phyloP scores from a whole-genome alignment of 225 moss, liverwort and hornwort species.

The Antitrichia curtipendula region DNA sequence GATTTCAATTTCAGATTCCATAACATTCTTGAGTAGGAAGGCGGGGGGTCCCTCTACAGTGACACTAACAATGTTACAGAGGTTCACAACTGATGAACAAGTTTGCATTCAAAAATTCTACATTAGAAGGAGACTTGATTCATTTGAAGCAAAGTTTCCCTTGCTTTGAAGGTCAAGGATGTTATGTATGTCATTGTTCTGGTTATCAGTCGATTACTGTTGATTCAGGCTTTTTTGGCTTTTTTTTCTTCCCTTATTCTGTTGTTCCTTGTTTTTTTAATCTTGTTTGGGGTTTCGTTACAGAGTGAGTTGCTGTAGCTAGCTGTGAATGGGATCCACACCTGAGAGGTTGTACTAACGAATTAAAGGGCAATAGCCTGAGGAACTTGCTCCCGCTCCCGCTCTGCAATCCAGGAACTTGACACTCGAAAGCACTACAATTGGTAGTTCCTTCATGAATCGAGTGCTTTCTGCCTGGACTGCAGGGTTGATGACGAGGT shows the following conservation, averaged over 20 bases:
- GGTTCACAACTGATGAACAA: not conserved
- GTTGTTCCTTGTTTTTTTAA: not conserved
- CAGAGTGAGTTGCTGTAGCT: not conserved
- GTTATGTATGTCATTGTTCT: not conserved
- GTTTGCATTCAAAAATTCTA: too few relatives aligned
- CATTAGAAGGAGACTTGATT: not conserved
- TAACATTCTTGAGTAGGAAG: not conserved
- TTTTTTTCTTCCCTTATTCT: not conserved
- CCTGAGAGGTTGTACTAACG: not conserved
- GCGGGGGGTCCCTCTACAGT: not conserved
- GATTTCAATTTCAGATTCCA: not conserved
- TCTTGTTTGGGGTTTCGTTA: not conserved
- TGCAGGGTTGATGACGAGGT: constrained; percentile 20
- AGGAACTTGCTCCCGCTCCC: not conserved
- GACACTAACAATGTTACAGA: not conserved
- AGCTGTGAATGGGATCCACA: not conserved
- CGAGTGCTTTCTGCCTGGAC: constrained; percentile 26
- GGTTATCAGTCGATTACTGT: not conserved
- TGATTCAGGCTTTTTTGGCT: not conserved
- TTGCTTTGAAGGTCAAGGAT: not conserved
- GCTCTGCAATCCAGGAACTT: constrained; percentile 34
- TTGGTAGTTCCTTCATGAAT: not conserved
- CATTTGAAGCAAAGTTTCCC: not conserved
- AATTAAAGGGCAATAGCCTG: not conserved
- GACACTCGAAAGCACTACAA: not conserved